Percentiles rank a stretch among this genome's conserved stretches.
Conservation (phyloP, 139 green algal species). For the Coelastrella sp. region DNA sequence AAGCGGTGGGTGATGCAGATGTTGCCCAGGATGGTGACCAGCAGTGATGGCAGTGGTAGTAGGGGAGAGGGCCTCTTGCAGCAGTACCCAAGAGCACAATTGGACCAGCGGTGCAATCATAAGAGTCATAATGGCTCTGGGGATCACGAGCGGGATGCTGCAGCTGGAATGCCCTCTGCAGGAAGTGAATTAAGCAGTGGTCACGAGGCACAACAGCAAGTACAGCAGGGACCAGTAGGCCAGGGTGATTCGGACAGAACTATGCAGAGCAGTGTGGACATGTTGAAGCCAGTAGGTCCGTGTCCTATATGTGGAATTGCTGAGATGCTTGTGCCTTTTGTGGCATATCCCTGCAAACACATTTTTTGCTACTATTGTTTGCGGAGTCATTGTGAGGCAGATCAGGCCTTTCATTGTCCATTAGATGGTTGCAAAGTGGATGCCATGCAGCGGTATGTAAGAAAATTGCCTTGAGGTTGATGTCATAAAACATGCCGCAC, state of each 20-base stretch:
- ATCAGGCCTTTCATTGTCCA: conserved; percentile 56
- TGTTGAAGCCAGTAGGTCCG: conserved; percentile 13
- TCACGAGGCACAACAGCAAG: neutral
- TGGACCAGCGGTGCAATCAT: neutral
- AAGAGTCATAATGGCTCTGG: too few species aligned
- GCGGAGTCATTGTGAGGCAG: conserved; percentile 58
- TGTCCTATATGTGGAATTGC: conserved; percentile 68
- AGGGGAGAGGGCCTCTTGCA: neutral
- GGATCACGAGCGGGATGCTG: conserved; percentile 7
- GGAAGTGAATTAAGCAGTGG: too few species aligned
- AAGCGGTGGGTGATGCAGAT: neutral
- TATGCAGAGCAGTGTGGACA: neutral
- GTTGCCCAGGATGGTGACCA: conserved; percentile 30
- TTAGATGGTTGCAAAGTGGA: conserved; percentile 54
- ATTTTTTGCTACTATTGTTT: conserved; percentile 95
- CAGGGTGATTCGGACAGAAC: too few species aligned
- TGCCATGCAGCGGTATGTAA: conserved; percentile 46
- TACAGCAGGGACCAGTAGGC: neutral
- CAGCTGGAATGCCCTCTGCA: too few species aligned
- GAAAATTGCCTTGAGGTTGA: too few species aligned
- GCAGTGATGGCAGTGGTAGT: conserved; percentile 20
- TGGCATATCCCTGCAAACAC: conserved; percentile 87
- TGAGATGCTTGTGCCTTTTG: conserved; percentile 67
- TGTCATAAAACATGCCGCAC: neutral
- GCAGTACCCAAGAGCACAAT: neutral